Evolutionary conservation across 306 rosid genomes (phyloP).

Genomic region (Casuarina glauca): DNA sequence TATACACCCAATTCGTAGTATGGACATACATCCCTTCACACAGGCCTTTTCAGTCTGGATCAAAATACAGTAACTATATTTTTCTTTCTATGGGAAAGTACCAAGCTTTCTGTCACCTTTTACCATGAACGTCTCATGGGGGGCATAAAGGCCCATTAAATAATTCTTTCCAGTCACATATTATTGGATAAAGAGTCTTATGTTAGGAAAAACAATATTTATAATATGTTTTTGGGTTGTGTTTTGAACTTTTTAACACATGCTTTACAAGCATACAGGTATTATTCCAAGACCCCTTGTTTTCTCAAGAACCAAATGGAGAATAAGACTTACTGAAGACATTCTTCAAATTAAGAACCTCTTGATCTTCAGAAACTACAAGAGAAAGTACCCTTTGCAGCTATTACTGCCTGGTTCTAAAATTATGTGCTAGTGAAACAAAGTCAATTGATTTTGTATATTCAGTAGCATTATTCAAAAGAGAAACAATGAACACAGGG

Average conservation of each 20-base stretch:
- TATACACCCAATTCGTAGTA: too few species aligned
- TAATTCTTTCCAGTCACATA: too few species aligned
- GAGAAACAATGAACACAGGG: background rate
- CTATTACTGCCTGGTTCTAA: background rate
- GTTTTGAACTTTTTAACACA: background rate
- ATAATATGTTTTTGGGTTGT: too few species aligned
- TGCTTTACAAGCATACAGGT: background rate
- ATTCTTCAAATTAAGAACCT: background rate
- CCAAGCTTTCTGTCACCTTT: too few species aligned
- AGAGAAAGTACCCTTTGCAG: background rate
- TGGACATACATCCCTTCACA: too few species aligned
- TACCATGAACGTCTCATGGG: too few species aligned
- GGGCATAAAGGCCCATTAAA: too few species aligned
- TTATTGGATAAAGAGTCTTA: too few species aligned
- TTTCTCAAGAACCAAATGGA: background rate
- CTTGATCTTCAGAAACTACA: background rate
- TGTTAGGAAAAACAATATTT: too few species aligned
- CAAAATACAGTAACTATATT: too few species aligned
- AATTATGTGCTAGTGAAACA: background rate
- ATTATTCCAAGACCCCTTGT: background rate
- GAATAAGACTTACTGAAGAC: background rate
- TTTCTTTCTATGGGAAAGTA: too few species aligned
- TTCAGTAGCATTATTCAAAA: background rate
- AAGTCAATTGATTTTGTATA: background rate
- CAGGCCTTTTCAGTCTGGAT: too few species aligned